Conservation (phyloP, 495 filamentous ascomycete species). For the Podospora sp. region DNA sequence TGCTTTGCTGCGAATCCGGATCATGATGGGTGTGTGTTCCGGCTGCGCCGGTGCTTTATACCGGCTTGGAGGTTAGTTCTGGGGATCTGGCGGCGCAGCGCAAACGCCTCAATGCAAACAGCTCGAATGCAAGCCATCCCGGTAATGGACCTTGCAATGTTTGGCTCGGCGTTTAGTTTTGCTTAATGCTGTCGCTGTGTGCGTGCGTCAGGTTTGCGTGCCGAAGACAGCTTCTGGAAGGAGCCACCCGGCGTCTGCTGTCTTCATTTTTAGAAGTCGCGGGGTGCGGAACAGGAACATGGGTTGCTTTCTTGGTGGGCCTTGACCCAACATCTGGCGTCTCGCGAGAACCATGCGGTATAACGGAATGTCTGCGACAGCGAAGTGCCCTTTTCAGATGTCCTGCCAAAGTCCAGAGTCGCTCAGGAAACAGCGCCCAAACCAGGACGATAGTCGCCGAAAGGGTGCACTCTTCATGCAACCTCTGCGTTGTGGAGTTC, state of each 20-base stretch:
- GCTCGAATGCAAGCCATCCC: not conserved
- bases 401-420: not conserved
- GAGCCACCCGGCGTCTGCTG: not conserved
- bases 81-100: too few species aligned
- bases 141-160: not conserved
- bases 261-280: not conserved
- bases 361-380: not conserved
- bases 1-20: not conserved
- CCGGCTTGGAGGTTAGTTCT: too few species aligned
- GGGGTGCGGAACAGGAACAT: not conserved
- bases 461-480: not conserved
- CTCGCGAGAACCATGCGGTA: not conserved
- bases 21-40: not conserved
- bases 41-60: not conserved
- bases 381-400: not conserved
- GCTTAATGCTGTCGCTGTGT: not conserved
- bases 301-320: not conserved
- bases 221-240: not conserved
- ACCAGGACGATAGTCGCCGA: not conserved
- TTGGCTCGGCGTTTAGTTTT: not conserved
- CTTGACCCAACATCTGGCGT: not conserved
- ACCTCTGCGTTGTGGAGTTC: not conserved
- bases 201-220: not conserved
- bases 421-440: not conserved
- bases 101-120: not conserved